Conservation (phyloP, 2,329 filamentous ascomycete species). For the Bipolaris zeicola region DNA sequence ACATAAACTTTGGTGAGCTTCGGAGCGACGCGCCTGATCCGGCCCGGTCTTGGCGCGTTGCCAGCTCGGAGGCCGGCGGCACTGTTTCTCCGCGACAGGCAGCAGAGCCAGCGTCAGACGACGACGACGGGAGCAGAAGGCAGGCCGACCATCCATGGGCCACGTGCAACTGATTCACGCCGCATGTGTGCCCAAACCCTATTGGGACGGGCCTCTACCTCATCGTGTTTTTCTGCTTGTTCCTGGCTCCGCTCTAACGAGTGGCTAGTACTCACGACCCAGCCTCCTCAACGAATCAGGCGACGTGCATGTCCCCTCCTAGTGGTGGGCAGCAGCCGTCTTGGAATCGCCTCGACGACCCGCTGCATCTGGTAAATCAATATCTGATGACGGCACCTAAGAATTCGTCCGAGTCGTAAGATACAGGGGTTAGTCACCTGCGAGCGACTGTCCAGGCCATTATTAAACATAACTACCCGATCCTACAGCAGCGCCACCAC, state of each 20-base stretch:
- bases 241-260: slow-evolving; percentile 11
- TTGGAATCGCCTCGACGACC: not conserved
- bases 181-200: slow-evolving; percentile 2
- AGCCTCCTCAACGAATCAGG: not conserved
- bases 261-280: not conserved
- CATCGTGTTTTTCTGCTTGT: slow-evolving; percentile 12
- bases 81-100: not conserved
- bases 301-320: slow-evolving; percentile 1
- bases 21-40: slow-evolving; percentile 22
- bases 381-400: slow-evolving; percentile 13
- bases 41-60: slow-evolving; percentile 19
- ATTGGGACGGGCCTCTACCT: slow-evolving; percentile 1
- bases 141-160: not conserved
- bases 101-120: not conserved
- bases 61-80: slow-evolving; percentile 1
- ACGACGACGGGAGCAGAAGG: not conserved
- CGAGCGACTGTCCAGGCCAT: slow-evolving; percentile 14
- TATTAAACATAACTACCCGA: slow-evolving; percentile 33
- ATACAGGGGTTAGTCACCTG: slow-evolving; percentile 19
- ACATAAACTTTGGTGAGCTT: slow-evolving; percentile 23
- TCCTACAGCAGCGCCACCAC: slow-evolving; percentile 21
- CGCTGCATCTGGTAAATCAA: slow-evolving; percentile 18
- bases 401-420: slow-evolving; percentile 6
- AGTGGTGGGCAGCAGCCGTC: slow-evolving; percentile 7
- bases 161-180: slow-evolving; percentile 11